phyloP scores from a whole-genome alignment of 768 basidiomycete genomes.

The Calocybe cyanea region DNA sequence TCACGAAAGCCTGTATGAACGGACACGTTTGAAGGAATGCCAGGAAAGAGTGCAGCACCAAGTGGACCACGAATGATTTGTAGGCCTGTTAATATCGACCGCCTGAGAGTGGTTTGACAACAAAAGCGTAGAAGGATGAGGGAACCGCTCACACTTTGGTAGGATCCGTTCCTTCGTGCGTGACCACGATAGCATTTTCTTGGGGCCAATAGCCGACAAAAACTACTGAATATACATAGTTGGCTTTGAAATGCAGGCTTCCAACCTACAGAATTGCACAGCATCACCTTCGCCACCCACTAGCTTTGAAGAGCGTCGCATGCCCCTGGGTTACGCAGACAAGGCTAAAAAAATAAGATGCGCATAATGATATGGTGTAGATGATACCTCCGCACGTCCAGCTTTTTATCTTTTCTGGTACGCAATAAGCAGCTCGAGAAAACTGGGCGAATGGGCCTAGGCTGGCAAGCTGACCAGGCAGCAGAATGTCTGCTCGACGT shows the following conservation, averaged over 20 bases:
- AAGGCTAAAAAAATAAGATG: not conserved
- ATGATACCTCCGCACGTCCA: conserved; percentile 29
- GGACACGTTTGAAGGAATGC: conserved; percentile 33
- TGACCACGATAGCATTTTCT: conserved; percentile 42
- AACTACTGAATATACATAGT: conserved; percentile 6
- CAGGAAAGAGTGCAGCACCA: conserved; percentile 46
- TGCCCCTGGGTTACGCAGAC: conserved; percentile 17
- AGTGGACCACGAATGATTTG: conserved; percentile 34
- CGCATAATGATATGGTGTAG: not conserved
- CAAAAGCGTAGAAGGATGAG: not conserved
- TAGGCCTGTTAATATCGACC: conserved; percentile 45
- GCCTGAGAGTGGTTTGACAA: conserved; percentile 19
- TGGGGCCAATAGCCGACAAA: conserved; percentile 44
- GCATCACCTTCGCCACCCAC: conserved; percentile 28
- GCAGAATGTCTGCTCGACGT: conserved; percentile 9
- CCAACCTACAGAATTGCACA: conserved; percentile 27
- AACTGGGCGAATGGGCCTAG: conserved; percentile 28
- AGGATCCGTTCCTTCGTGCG: conserved; percentile 53
- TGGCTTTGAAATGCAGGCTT: not conserved
- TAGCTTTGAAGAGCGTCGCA: conserved; percentile 26
- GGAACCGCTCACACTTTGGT: conserved; percentile 30
- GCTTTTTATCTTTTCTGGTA: conserved; percentile 20
- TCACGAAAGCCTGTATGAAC: conserved; percentile 50
- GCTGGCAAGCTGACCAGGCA: conserved; percentile 9
- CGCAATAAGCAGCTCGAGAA: conserved; percentile 31